phyloP scores from a whole-genome alignment of 2,329 filamentous ascomycete species.

The Alternaria incomplexa region DNA sequence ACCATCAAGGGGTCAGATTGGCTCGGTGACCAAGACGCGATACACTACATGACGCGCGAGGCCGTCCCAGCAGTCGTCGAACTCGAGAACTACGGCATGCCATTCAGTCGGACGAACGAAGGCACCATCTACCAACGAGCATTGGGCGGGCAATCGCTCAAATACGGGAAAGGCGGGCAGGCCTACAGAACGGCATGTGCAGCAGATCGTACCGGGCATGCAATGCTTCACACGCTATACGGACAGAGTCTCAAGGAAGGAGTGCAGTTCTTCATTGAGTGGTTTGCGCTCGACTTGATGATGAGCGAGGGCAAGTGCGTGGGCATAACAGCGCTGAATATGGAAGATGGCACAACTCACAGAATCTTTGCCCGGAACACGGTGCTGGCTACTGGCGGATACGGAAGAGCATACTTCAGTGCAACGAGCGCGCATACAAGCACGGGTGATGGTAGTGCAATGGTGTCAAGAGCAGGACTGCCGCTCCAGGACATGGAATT shows the following conservation, averaged over 20 bases:
- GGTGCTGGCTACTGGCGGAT: constrained; percentile 57
- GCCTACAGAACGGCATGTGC: constrained; percentile 56
- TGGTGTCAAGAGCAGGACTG: constrained; percentile 57
- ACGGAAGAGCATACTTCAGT: constrained; percentile 59
- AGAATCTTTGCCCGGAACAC: constrained; percentile 57
- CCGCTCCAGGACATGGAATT: constrained; percentile 60
- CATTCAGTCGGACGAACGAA: constrained; percentile 57
- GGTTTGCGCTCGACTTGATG: constrained; percentile 57
- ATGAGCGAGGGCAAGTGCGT: constrained; percentile 57
- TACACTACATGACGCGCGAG: constrained; percentile 66
- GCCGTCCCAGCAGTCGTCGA: constrained; percentile 62
- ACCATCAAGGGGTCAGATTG: constrained; percentile 63
- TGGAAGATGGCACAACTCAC: constrained; percentile 59
- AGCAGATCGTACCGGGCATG: constrained; percentile 57
- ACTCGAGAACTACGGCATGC: constrained; percentile 62
- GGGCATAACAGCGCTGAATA: constrained; percentile 54
- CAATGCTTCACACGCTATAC: constrained; percentile 59
- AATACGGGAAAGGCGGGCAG: constrained; percentile 58
- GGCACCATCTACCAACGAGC: constrained; percentile 58
- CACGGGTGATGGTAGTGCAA: constrained; percentile 59
- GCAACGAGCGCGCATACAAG: constrained; percentile 58
- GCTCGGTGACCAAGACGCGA: constrained; percentile 66
- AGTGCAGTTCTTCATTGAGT: constrained; percentile 59
- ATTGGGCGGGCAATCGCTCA: constrained; percentile 55
- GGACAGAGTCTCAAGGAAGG: constrained; percentile 57